Base-by-base conservation (phyloP, 2,329 filamentous ascomycete species). In the Cercospora sp. region DNA sequence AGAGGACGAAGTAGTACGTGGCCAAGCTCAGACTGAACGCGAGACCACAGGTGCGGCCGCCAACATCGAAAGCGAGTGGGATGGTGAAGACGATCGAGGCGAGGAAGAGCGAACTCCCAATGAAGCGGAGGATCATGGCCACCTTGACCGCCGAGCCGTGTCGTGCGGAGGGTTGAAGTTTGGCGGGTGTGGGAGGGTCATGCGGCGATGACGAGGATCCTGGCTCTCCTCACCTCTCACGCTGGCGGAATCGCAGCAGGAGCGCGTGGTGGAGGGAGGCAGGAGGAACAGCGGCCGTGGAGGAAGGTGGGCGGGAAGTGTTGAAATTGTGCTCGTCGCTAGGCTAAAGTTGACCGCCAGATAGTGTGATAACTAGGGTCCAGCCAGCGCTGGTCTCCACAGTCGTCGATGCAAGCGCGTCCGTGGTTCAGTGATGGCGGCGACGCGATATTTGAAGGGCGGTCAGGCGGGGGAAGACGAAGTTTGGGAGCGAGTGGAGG, bases 1-100 rank as follows among this genome's bases (percentile, higher is more conserved):
- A 97, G 82, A 95, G 93, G 79, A 92, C 81, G 79, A 97, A 90
- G 84, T 98, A 98, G 85, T 96, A 98, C 75, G 87, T 85, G 74
- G 94, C 94, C 64, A 98, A 88, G 59, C 91, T 89, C 64, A 98
- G 87, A 78, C 93, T 97, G 84, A 96, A 98, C 71, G 93, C 94
- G 77, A 99, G 86, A 68, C 95, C 95, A 78, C 93, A 97, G 75
- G 95, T 94, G 76, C 93, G 90, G 70, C 95, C 95, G 79, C 95
- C 95, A 77, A 98, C 94, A 87, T 99, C 95, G 84, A 98, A 98
- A 76, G 94, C 92, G 78, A 99, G 90, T 70, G 95, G 95, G 79
- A 99, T 95, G 70, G 93, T 97, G 78, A 98, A 91, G 78, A 98
- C 89, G 80, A 97, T 93, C 82, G 91, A 91, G 81, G 94, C 87